These are phyloP conservation scores for Periconia macrospinosa DNA, from an alignment of 2,329 filamentous ascomycete species.

Conservation along the genomic window DNA sequence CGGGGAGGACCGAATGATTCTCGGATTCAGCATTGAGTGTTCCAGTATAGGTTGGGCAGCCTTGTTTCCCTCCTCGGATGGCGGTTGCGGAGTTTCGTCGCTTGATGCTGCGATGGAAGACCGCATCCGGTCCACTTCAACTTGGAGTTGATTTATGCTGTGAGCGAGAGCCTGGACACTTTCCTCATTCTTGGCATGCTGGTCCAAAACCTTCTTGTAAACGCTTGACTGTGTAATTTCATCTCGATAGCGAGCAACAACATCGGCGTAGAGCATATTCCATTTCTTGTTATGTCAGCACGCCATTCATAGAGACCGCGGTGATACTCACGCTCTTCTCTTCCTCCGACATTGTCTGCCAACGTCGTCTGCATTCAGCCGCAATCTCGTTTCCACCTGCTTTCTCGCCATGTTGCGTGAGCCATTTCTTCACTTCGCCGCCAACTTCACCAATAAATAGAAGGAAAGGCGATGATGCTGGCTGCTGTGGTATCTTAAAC, in stretches of 20 bases:
- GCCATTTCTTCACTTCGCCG: conserved; percentile 41
- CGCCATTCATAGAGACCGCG: background rate
- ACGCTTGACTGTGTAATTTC: conserved; percentile 38
- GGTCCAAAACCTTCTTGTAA: conserved; percentile 40
- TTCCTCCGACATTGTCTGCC: conserved; percentile 44
- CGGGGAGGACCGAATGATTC: conserved; percentile 40
- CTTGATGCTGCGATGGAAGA: conserved; percentile 32
- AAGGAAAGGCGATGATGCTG: conserved; percentile 43
- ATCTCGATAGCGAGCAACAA: conserved; percentile 43
- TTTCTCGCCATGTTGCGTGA: conserved; percentile 40
- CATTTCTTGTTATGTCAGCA: conserved; percentile 39
- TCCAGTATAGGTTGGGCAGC: conserved; percentile 23
- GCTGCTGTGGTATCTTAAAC: conserved; percentile 42
- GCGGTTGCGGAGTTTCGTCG: conserved; percentile 19
- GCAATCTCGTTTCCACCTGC: conserved; percentile 45
- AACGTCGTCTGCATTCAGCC: conserved; percentile 43
- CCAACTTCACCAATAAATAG: conserved; percentile 45
- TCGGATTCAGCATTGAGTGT: conserved; percentile 37
- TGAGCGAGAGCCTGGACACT: conserved; percentile 44
- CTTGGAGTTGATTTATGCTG: conserved; percentile 44
- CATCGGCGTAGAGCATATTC: conserved; percentile 44
- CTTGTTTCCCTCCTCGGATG: conserved; percentile 19
- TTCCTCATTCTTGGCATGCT: conserved; percentile 42
- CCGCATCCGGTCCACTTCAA: conserved; percentile 43
- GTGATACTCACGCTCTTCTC: conserved; percentile 35